A percentile compares a stretch with the other conserved stretches of the same genome.
phyloP scores from a whole-genome alignment of 805 yeast genomes.

The Metschnikowia colocasiae region DNA sequence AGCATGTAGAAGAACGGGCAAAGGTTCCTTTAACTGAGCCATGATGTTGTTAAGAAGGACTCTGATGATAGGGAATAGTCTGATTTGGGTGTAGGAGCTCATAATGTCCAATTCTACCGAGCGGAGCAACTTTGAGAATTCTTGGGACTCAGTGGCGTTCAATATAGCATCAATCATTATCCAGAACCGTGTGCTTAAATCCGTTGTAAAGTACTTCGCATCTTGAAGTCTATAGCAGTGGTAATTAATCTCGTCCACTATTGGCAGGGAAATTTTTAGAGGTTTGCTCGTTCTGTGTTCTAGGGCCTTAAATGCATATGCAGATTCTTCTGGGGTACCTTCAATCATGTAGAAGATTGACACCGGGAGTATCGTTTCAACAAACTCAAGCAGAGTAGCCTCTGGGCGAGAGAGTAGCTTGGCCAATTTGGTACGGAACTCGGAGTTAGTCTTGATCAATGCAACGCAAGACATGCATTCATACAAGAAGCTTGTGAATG shows the following conservation, averaged over 20 bases:
- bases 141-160: constrained; percentile 15
- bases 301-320: constrained; percentile 44
- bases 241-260: constrained; percentile 52
- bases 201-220: constrained; percentile 44
- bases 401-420: not conserved
- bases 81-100: constrained; percentile 28
- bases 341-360: constrained; percentile 51
- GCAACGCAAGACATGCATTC: constrained; percentile 55
- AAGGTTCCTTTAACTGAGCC: constrained; percentile 45
- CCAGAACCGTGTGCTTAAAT: constrained; percentile 48
- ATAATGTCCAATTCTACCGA: constrained; percentile 31
- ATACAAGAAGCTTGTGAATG: constrained; percentile 20
- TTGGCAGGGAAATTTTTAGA: constrained; percentile 9
- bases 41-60: constrained; percentile 51
- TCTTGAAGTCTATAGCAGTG: constrained; percentile 54
- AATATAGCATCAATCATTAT: constrained; percentile 34
- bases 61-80: constrained; percentile 33
- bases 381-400: not conserved
- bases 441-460: constrained; percentile 38
- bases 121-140: constrained; percentile 21
- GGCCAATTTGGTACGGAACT: constrained; percentile 34
- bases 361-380: constrained; percentile 40
- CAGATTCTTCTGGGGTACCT: constrained; percentile 44
- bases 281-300: constrained; percentile 1
- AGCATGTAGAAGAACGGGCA: constrained; percentile 55